Base-by-base conservation (phyloP, 1,284 basidiomycete genomes). In the Trametes pubescens region DNA sequence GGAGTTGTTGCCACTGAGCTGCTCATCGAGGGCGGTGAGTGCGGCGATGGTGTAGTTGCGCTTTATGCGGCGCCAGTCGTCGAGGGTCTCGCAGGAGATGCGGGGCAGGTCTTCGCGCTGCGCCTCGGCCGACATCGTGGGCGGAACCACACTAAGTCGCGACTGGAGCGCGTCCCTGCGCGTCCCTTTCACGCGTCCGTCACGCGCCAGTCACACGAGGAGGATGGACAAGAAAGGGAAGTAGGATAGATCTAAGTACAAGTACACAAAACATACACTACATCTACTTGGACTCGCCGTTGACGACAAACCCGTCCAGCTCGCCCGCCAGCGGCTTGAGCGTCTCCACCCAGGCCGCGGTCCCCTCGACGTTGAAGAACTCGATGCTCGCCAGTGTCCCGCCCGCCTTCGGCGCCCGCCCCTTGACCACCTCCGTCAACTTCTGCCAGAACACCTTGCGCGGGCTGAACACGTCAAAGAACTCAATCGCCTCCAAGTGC, bases 21-120 rank as follows among this genome's bases (percentile, higher is more conserved):
- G 76, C 21, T 76, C 75, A 44, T 87, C 81, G 40, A 90, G 74
- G 48, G 75, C 75, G 0, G 76, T 73, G 13, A 84, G 61, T 2
- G 84, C 79, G 18, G 84, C 80, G 14, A 75, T 70, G 47, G 77
- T 80, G 67, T 86, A 85, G 71, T 84, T 84, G 46, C 74, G 68
- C 65, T 84, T 83, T 57, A 91, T 80, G 29, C 82, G 80, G 60
- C 82, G 78, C 89, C 88, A 91, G 71, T 89, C 86, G 38, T 84
- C 79, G 13, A 87, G 75, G 5, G 83, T 82, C 61, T 87, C 87
- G 22, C 91, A 78, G 18, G 88, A 88, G 24, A 92, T 81, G 43
- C 89, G 85, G 9, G 84, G 83, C 32, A 88, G 74, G 58, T 91
- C 89, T 73, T 89, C 86, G 34, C 85, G 80, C 60, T 76, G 69